phyloP scores from a whole-genome alignment of 352 stramenopile species.

The Phytopythium chamaehyphon region DNA sequence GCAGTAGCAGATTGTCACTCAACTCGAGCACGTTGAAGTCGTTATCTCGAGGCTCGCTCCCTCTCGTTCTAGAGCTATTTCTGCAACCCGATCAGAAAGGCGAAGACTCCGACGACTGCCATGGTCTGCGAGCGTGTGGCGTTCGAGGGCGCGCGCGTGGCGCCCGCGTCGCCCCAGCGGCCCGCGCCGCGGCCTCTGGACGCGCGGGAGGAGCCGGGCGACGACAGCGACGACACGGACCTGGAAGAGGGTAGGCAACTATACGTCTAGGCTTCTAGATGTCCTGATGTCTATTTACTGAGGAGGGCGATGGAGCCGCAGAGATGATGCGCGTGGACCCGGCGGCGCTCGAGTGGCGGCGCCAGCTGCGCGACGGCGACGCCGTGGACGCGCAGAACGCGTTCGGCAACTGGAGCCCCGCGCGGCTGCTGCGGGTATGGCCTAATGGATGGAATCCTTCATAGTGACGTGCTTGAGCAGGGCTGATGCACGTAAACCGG shows the following conservation, averaged over 20 bases:
- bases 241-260: constrained; percentile 60
- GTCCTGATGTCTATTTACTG: too few relatives aligned
- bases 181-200: constrained; percentile 3
- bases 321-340: constrained; percentile 83
- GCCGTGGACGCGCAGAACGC: constrained; percentile 72
- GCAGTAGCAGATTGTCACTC: too few relatives aligned
- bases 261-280: too few relatives aligned
- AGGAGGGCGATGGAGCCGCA: too few relatives aligned
- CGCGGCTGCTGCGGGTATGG: constrained; percentile 39
- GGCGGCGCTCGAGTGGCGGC: constrained; percentile 66
- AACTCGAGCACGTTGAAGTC: not conserved
- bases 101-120: not conserved
- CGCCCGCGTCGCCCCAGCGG: not conserved
- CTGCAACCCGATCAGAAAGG: not conserved
- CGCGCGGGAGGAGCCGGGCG: constrained; percentile 16
- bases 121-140: constrained; percentile 60
- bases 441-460: not conserved
- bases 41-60: too few relatives aligned
- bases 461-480: not conserved
- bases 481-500: constrained; percentile 1
- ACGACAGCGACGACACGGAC: constrained; percentile 60
- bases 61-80: not conserved
- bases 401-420: constrained; percentile 84
- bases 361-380: constrained; percentile 59
- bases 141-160: constrained; percentile 3